Base-by-base conservation (phyloP, 2,329 filamentous ascomycete genomes). In the Amauroascus niger region DNA sequence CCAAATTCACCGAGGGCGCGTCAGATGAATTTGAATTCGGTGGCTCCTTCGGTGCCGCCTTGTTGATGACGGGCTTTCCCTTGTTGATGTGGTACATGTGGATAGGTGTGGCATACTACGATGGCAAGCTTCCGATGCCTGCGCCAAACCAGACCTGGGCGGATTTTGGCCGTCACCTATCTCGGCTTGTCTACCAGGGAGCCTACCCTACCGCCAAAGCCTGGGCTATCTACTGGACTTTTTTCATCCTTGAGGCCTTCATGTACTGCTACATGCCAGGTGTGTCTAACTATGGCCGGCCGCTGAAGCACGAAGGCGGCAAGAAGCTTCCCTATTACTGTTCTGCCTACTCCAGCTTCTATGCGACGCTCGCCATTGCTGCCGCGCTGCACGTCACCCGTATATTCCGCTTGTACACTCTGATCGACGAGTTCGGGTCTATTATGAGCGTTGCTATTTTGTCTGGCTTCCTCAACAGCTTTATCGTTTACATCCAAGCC, bases 11-110 rank as follows among this genome's bases (percentile, higher is more conserved):
- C 11, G 43, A 45, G 26, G 43, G 43, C 43, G 43, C 43, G 9
- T 28, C 43, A 6, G 43, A 45, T 9, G 37, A 40, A 9, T 20
- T 47, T 13, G 41, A 55, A 58, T 97, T 97, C 65, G 90, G 90
- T 59, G 93, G 91, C 56, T 83, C 87, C 1, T 66, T 79, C n/a
- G 91, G 91, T 51, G 85, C 89, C 40, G 72, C 79, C 13, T 75
- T 79, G 60, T 88, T 96, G 80, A 97, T 97, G 88, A 78, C 88
- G 57, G 81, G 85, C 46, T 98, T 97, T 71, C 91, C 93, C 11
- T 58, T 84, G 39, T 79, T 98, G 63, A 97, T 97, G 91, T 96
- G 88, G 80, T 97, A 95, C 74, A 95, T 97, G 90, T 97, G 89
- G 88, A 83, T 95, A 68, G 91, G 91, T 47, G 86, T 90, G 30